Evolutionary conservation across 371 early-diverging fungal genomes (phyloP).

Genomic region (Mucor lusitanicus): DNA sequence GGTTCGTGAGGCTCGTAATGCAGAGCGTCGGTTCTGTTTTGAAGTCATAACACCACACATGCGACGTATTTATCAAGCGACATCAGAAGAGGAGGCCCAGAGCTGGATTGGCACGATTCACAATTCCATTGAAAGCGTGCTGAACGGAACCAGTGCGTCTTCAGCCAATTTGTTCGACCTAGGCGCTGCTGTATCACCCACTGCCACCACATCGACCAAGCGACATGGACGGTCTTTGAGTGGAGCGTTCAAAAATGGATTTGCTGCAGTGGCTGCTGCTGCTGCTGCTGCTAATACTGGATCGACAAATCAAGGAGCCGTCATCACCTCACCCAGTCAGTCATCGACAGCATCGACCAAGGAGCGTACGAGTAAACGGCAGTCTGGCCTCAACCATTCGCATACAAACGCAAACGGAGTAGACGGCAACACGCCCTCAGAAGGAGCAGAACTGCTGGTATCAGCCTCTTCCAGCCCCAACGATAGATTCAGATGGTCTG

Average conservation of each 20-base stretch:
- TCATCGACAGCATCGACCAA: not conserved
- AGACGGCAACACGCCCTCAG: conserved; percentile 1
- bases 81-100: conserved; percentile 67
- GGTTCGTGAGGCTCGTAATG: conserved; percentile 73
- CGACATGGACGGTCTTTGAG: conserved; percentile 16
- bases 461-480: conserved; percentile 15
- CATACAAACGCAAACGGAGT: not conserved
- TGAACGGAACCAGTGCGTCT: conserved; percentile 53
- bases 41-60: conserved; percentile 71
- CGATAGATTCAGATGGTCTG: conserved; percentile 30
- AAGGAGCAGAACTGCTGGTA: conserved; percentile 16
- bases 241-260: conserved; percentile 23
- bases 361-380: conserved; percentile 3
- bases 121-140: conserved; percentile 68
- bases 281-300: not conserved
- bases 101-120: conserved; percentile 72
- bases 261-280: conserved; percentile 11
- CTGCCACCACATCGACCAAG: conserved; percentile 4
- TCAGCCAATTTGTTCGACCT: conserved; percentile 19
- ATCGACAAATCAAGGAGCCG: not conserved
- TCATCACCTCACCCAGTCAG: not conserved
- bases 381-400: not conserved
- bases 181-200: not conserved
- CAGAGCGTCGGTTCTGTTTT: conserved; percentile 77
- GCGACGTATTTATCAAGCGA: conserved; percentile 74